Conservation (phyloP, 768 basidiomycete genomes). For the Hemileccinum impolitum region DNA sequence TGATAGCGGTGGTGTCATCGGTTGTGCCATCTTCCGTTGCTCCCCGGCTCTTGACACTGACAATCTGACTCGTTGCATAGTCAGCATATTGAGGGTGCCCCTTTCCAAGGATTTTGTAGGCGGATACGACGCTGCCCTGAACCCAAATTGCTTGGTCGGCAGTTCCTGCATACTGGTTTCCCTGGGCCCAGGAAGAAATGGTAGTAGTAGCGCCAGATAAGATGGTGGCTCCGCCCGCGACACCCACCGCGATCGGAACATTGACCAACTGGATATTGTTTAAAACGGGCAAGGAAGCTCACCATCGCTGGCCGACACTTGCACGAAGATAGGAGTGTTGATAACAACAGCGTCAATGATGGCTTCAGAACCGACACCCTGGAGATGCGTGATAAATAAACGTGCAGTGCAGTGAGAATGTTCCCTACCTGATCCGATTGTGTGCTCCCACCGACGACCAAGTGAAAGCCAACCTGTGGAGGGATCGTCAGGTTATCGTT, state of each 20-base stretch:
- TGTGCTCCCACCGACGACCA: slow-evolving; percentile 37
- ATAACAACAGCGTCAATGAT: slow-evolving; percentile 44
- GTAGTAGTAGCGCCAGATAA: slow-evolving; percentile 35
- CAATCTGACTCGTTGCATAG: slow-evolving; percentile 58
- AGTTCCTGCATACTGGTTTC: slow-evolving; percentile 62
- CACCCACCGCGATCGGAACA: slow-evolving; percentile 33
- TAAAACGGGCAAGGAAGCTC: slow-evolving; percentile 32
- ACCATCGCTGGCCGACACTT: slow-evolving; percentile 32
- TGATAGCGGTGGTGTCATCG: slow-evolving; percentile 70
- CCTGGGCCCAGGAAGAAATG: slow-evolving; percentile 66
- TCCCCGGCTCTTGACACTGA: slow-evolving; percentile 67
- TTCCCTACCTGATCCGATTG: slow-evolving; percentile 29
- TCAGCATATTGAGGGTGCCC: slow-evolving; percentile 62
- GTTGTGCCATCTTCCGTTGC: slow-evolving; percentile 72
- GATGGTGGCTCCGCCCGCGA: slow-evolving; percentile 28
- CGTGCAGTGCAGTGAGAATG: neutral
- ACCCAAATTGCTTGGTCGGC: slow-evolving; percentile 43
- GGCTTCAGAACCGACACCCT: slow-evolving; percentile 43
- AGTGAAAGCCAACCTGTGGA: slow-evolving; percentile 41
- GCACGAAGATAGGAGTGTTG: slow-evolving; percentile 44
- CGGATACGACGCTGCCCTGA: slow-evolving; percentile 44
- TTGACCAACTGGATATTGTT: slow-evolving; percentile 35
- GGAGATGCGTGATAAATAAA: neutral
- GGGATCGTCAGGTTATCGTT: neutral
- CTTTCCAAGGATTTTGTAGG: slow-evolving; percentile 60